Percentiles rank a stretch among this genome's conserved stretches.
These are phyloP conservation scores for Ophiostoma piceae DNA, from an alignment of 2,329 filamentous ascomycete species.

Conservation along the genomic window DNA sequence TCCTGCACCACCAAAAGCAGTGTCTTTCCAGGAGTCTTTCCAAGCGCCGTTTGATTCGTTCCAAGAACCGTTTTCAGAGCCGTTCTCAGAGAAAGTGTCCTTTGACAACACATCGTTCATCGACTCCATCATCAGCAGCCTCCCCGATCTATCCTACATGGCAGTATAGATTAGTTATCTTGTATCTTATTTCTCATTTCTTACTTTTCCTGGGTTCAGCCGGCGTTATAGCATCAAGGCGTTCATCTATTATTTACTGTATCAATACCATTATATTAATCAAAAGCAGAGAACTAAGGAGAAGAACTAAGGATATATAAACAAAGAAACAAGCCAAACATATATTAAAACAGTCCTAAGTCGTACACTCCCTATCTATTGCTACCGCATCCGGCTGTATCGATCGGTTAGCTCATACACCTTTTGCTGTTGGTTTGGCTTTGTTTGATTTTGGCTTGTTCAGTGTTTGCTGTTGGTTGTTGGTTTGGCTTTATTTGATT, in stretches of 20 bases:
- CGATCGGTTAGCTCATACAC: background rate
- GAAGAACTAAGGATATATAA: no score
- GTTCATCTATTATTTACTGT: background rate
- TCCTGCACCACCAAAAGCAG: background rate
- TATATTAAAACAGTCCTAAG: background rate
- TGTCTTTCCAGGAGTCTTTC: background rate
- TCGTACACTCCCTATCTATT: background rate
- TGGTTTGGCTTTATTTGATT: no score
- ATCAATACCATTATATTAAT: background rate
- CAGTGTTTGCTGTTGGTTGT: no score
- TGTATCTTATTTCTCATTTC: background rate
- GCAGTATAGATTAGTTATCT: constrained; percentile 27
- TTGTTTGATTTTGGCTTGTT: background rate
- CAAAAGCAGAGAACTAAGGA: no score
- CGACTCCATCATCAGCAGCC: constrained; percentile 17
- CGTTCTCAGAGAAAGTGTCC: background rate
- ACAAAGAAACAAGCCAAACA: no score
- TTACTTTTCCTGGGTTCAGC: background rate
- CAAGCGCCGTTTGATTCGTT: no score
- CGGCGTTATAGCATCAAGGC: constrained; percentile 9
- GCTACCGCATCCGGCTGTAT: background rate
- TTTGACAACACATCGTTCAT: background rate
- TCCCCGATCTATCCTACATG: constrained; percentile 38
- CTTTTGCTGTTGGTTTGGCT: no score
- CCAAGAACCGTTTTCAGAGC: no score